Evolutionary conservation across 768 basidiomycete species (phyloP).

Genomic region (Multifurca ochricompacta): DNA sequence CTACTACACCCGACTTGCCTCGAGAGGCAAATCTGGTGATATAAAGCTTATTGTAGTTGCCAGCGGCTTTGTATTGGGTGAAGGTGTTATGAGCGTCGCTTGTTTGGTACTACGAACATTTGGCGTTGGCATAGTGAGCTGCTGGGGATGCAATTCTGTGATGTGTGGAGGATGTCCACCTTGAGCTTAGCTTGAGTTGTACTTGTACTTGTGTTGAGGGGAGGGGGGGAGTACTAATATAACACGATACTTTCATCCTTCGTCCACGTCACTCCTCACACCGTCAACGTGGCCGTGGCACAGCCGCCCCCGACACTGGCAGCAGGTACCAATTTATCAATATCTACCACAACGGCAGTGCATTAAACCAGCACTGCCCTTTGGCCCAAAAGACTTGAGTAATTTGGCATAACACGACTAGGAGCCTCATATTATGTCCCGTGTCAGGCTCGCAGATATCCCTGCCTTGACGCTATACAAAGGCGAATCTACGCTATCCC

Average conservation of each 20-base stretch:
- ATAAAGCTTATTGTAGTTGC: slow-evolving; percentile 82
- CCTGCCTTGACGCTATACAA: slow-evolving; percentile 74
- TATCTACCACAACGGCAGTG: not conserved
- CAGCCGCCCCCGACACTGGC: too few relatives aligned
- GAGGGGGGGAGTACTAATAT: too few relatives aligned
- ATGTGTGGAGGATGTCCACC: slow-evolving; percentile 56
- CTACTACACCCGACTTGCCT: slow-evolving; percentile 44
- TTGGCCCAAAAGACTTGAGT: not conserved
- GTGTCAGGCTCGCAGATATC: slow-evolving; percentile 64
- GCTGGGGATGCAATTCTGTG: slow-evolving; percentile 79
- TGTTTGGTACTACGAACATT: slow-evolving; percentile 65
- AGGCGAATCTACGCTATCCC: slow-evolving; percentile 51
- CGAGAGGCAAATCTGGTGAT: slow-evolving; percentile 44
- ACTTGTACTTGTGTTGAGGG: too few relatives aligned
- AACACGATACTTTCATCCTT: not conserved
- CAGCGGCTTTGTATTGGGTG: slow-evolving; percentile 92
- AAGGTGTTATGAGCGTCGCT: slow-evolving; percentile 83
- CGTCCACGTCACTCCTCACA: slow-evolving; percentile 9
- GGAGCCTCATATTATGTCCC: slow-evolving; percentile 43
- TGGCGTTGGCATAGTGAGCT: slow-evolving; percentile 70
- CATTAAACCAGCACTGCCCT: not conserved
- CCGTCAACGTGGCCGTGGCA: slow-evolving; percentile 9
- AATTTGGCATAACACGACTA: not conserved
- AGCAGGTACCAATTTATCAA: too few relatives aligned
- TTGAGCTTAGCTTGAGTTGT: not conserved